Base-by-base conservation (phyloP, 495 filamentous ascomycete species). In the Rhizodiscina lignyota region DNA sequence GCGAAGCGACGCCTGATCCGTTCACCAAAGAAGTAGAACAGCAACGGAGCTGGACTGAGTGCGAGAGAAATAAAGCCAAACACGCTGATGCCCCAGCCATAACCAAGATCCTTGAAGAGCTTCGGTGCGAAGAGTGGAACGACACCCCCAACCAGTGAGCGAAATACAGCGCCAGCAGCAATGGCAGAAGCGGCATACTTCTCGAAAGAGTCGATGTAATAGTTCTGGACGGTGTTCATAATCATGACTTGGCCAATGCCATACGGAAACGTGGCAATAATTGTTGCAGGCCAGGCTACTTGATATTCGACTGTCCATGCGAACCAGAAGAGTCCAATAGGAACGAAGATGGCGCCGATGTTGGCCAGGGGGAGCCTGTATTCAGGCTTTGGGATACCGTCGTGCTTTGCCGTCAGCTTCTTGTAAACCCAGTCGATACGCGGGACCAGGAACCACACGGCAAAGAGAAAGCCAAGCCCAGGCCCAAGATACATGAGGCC, bases 221-320 rank as follows among this genome's bases (percentile, higher is more conserved):
- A 55, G 30, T 47, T 52, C 27, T 52, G 50, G 16, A 47, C 41
- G 3, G 39, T 35, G 53, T 80, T 39, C 49, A 75, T 40, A 57
- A 78, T 48, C 62, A 70, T 38, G 66, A n/a, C n/a, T n/a, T n/a
- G n/a, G n/a, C 68, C 18, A 54, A 69, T 39, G 60, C 79, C 34
- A 60, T 55, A 61, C 37, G 61, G 50, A 13, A 43, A 40, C 0
- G 51, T 51, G 11, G 45, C 36, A 13, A 45, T 6, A 11, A 53
- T 42, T 4, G 48, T 32, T 4, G 34, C 45, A 15, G 39, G 13
- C 52, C 52, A 56, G 35, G 42, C 41, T 6, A 34, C 21, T 6
- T 44, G 47, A 16, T 16, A 29, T 17, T 50, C 38, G 3, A 48
- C 48, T 8, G 48, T 44, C 52, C 52, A 56, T 3, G 45, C 52